phyloP scores from a whole-genome alignment of 2,329 filamentous ascomycete species.

The Stagonosporopsis chrysanthemi region DNA sequence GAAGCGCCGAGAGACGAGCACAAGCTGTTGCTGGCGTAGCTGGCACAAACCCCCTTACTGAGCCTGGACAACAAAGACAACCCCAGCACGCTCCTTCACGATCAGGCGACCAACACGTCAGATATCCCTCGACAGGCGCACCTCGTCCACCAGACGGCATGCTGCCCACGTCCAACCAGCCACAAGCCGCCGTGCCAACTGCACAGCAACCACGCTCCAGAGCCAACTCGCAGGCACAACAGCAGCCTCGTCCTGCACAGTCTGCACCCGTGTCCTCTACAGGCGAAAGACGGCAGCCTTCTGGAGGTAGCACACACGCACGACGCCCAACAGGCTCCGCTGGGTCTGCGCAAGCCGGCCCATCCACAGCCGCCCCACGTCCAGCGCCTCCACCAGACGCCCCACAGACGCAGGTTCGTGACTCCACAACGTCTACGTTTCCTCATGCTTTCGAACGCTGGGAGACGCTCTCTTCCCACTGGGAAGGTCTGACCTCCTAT shows the following conservation, averaged over 20 bases:
- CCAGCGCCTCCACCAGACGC: constrained; percentile 34
- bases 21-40: constrained; percentile 62
- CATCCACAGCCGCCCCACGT: constrained; percentile 32
- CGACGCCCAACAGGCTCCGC: constrained; percentile 38
- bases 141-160: constrained; percentile 42
- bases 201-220: constrained; percentile 42
- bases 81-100: constrained; percentile 36
- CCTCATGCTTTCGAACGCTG: constrained; percentile 97
- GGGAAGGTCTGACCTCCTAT: constrained; percentile 96
- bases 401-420: constrained; percentile 40
- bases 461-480: constrained; percentile 96
- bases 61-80: constrained; percentile 39
- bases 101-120: constrained; percentile 39
- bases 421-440: constrained; percentile 69
- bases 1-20: constrained; percentile 68
- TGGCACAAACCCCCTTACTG: constrained; percentile 46
- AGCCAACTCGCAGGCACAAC: constrained; percentile 46
- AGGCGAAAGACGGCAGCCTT: constrained; percentile 41
- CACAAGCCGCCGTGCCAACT: constrained; percentile 36
- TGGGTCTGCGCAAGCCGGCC: constrained; percentile 43
- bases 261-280: constrained; percentile 25
- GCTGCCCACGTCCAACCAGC: constrained; percentile 31
- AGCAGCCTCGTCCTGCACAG: constrained; percentile 44
- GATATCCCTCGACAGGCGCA: constrained; percentile 36
- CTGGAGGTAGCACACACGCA: constrained; percentile 37